Conservation (phyloP, 305 asterid species). For the Solanum hybrid region DNA sequence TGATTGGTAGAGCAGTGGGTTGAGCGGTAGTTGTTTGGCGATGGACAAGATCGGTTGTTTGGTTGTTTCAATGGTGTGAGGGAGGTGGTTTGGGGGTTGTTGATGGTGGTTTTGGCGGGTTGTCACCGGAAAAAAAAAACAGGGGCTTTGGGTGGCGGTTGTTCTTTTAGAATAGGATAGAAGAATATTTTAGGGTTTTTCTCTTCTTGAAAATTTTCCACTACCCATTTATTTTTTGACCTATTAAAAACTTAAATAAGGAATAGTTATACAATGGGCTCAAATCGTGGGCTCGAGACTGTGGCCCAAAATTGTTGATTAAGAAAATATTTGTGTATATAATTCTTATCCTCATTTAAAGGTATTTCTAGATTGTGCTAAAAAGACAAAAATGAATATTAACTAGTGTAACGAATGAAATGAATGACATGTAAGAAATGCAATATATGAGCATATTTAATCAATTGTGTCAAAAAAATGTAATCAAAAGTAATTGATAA, state of each 20-base stretch:
- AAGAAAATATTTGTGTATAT: not conserved
- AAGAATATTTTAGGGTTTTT: not conserved
- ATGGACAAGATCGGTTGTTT: too few species aligned
- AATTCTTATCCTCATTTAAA: not conserved
- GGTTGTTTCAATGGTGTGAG: too few species aligned
- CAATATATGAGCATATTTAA: not conserved
- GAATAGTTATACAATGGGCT: not conserved
- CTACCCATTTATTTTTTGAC: not conserved
- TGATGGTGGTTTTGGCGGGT: not conserved
- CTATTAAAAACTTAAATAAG: too few species aligned
- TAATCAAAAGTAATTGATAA: too few species aligned
- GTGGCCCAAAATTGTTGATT: not conserved
- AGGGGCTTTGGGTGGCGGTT: not conserved
- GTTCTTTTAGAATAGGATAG: not conserved
- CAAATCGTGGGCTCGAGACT: not conserved
- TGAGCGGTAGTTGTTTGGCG: not conserved
- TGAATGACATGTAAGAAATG: not conserved
- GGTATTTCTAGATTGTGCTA: not conserved
- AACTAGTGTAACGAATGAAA: not conserved
- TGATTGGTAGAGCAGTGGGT: too few species aligned
- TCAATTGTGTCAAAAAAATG: not conserved
- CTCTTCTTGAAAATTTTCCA: too few species aligned
- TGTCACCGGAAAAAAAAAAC: not conserved
- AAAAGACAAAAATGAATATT: not conserved
- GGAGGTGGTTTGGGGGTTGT: not conserved